A percentile compares a stretch with the other conserved stretches of the same genome.
phyloP scores from a whole-genome alignment of 768 basidiomycete genomes.

The Mycena olivaceomarginata region DNA sequence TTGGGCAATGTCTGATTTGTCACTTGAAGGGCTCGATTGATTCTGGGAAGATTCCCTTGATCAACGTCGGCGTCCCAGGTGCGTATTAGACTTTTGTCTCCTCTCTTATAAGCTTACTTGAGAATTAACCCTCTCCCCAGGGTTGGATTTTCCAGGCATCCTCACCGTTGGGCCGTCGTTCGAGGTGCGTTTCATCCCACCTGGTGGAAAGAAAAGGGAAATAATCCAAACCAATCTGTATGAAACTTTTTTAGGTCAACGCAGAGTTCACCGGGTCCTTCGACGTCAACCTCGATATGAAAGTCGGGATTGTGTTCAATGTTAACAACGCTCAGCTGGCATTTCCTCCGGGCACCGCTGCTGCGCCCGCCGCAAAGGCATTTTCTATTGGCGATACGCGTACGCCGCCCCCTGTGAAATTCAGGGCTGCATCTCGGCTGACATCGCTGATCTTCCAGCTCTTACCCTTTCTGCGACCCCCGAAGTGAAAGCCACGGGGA shows the following conservation, averaged over 20 bases:
- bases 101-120: neutral
- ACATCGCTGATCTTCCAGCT: constrained; percentile 20
- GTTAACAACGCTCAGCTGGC: constrained; percentile 34
- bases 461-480: constrained; percentile 46
- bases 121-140: neutral
- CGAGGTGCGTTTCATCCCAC: neutral
- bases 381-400: constrained; percentile 33
- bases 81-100: neutral
- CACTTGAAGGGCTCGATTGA: too few relatives aligned
- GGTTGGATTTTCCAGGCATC: constrained; percentile 70
- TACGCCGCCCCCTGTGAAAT: neutral
- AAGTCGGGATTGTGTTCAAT: constrained; percentile 19
- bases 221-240: too few relatives aligned
- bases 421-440: neutral
- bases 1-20: too few relatives aligned
- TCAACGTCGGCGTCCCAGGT: constrained; percentile 66
- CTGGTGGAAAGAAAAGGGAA: too few relatives aligned
- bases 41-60: constrained; percentile 53
- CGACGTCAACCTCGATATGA: constrained; percentile 20
- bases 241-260: neutral
- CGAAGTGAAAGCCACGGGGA: constrained; percentile 43
- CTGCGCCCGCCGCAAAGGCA: neutral
- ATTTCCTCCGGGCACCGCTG: constrained; percentile 5
- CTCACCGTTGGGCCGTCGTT: constrained; percentile 58
- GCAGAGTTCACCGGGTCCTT: constrained; percentile 28